Evolutionary conservation across 352 stramenopile species (phyloP), one percentile per base, ranked within the genome.

Genomic region (Globisporangium ultimum): DNA sequence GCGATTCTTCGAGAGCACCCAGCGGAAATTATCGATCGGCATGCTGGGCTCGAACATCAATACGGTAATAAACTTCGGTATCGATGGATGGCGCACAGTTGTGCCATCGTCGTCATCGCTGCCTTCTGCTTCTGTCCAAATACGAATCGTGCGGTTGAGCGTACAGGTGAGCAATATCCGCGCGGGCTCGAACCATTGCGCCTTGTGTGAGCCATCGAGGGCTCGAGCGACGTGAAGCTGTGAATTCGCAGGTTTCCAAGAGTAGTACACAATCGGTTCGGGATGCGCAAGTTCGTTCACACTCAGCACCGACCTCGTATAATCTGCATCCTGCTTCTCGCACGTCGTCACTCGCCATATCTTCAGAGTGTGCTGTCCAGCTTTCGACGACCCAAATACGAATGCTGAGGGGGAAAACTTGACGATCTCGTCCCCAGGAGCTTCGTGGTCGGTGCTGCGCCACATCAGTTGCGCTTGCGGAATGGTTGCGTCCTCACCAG

Each of bases 161-260:
- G 82, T 88, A 50, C 80, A 89, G n/a, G 84, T 94, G n/a, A 94
- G 61, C 28, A 94, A 55, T 18, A 90, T 84, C 2, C 82, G 77
- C 50, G 70, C 62, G 0, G 82, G 80, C 47, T 94, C 79, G 53
- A 89, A 89, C 84, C 84, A 92, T 48, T 85, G 70, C 43, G 84
- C 76, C 42, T 80, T 78, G 43, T 68, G 67, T 3, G 67, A 72
- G 1, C 81, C 84, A 51, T 93, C 80, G 52, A 76, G 74, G 60
- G 86, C 76, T 24, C 76, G 46, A 0, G 64, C 71, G 2, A 78
- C 74, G 46, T 77, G 76, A 51, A 78, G 79, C 43, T 84, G 81
- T 17, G 70, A 81, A 45, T 70, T 84, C 6, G 84, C 72, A 4
- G 83, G 82, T 69, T 91, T 94, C 84, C 84, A 94, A 32, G 82